Evolutionary conservation across 1,284 basidiomycete species (phyloP), one percentile per base, ranked within the genome.

Genomic region (Cronartium quercuum): DNA sequence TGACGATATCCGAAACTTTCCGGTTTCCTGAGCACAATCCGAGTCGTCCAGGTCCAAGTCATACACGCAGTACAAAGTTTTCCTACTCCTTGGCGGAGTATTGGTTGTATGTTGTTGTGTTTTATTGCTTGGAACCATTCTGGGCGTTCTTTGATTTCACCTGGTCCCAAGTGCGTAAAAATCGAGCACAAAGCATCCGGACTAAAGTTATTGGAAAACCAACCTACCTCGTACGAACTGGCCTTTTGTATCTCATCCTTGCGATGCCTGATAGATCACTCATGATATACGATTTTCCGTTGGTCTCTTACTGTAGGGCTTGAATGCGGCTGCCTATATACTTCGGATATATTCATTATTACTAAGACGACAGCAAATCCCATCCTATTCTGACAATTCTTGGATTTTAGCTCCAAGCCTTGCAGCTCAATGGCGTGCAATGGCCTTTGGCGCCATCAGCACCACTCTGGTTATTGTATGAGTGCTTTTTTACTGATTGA

Each of bases 111-210:
- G 0, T 66, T 29, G 18, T 58, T 6, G 34, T 55, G 1, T 38
- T 44, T 55, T 41, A 66, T 61, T 60, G 21, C 40, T 10, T 74
- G 55, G 71, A 74, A 61, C 12, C 66, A 29, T 40, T 65, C 4
- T 61, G 64, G 24, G 42, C 51, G 24, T 61, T 61, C 24, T 66
- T 66, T 60, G 71, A 74, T 66, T 61, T 74, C 57, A 74, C 71
- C 18, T 74, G 71, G 71, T 57, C 71, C n/a, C 55, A 57, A 35
- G 71, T 74, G 9, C 71, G 71, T 41, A 58, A 66, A 44, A 74
- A 74, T 60, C 47, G 58, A 18, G 71, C 71, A 1, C 71, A 74
- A 66, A 64, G 71, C 24, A 66, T 74, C 13, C 47, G 55, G 5
- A 74, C 71, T 4, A 74, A 74, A 74, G 42, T 74, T 0, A 58